Base-by-base conservation (phyloP, 768 basidiomycete species). In the Phlegmacium glaucopus region DNA sequence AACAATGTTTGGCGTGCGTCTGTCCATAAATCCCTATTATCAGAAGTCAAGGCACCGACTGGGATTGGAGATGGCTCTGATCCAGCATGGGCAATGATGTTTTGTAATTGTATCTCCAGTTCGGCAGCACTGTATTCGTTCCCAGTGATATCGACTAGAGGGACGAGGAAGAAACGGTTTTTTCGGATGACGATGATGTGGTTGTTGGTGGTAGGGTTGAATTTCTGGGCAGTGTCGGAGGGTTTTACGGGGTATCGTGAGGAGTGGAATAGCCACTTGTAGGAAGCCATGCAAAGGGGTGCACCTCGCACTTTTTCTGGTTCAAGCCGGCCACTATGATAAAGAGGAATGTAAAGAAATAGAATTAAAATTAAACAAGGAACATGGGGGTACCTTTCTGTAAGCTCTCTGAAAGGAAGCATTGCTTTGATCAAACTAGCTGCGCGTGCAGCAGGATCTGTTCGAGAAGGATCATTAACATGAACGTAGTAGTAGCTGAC, bases 401-500 rank as follows among this genome's bases (percentile, higher is more conserved):
- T 82, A 47, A 99, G 65, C 10, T 84, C 76, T 49, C 94, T 72
- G 72, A 96, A 99, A 27, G 86, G 82, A 30, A 95, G 70, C 65
- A 90, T 82, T 6, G 88, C 89, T 67, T 92, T 90, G 59, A 96
- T 61, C 45, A 98, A 71, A 57, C 80, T 76, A 1, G 95, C 92
- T 1, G 94, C 94, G 6, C 94, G 72, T 61, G 74, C 74, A 10
- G 83, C 82, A 28, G 87, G 83, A 44, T 73, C 69, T 25, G 71
- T 74, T 39, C 72, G 65, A 17, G 67, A 61, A 38, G 60, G 70
- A 59, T 93, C 89, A 47, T 86, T 79, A 38, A 83, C 63, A 65
- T 98, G 94, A 8, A 94, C 79, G 64, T 90, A 99, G 71, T 87
- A 98, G 72, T 99, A 99, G 76, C 86, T 92, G 58, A 94, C 92